phyloP scores from a whole-genome alignment of 1,284 basidiomycete genomes.

The Rhodotorula sp. region DNA sequence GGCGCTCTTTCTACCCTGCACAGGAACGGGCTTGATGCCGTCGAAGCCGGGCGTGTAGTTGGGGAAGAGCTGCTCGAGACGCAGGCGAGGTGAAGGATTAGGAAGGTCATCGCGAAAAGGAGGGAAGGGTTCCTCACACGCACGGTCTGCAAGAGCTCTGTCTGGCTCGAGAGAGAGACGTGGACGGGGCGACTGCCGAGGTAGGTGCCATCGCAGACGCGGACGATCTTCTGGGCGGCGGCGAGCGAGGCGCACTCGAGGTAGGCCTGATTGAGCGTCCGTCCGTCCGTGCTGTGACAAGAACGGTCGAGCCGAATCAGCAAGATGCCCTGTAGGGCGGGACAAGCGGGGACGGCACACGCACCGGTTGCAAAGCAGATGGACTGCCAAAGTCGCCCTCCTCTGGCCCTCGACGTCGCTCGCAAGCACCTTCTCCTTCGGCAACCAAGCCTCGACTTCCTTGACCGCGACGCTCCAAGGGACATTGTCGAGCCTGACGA shows the following conservation, averaged over 20 bases:
- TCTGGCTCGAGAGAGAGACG: constrained; percentile 18
- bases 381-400: constrained; percentile 18
- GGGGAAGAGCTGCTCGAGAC: constrained; percentile 29
- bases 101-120: background rate
- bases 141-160: constrained; percentile 26
- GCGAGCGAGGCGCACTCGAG: constrained; percentile 27
- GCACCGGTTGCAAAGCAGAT: constrained; percentile 37
- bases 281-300: constrained; percentile 24
- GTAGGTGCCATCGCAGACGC: constrained; percentile 22
- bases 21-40: constrained; percentile 2
- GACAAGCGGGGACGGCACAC: background rate
- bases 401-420: constrained; percentile 1
- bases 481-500: constrained; percentile 37
- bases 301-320: background rate
- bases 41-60: constrained; percentile 26
- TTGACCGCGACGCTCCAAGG: constrained; percentile 31
- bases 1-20: too few species aligned
- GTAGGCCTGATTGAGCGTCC: constrained; percentile 36
- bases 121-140: background rate
- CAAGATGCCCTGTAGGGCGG: background rate
- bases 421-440: constrained; percentile 12
- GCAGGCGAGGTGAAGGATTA: background rate
- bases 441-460: constrained; percentile 33
- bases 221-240: constrained; percentile 25
- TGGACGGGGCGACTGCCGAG: constrained; percentile 17